Evolutionary conservation across 1,284 basidiomycete species (phyloP).

Genomic region (Boletus holoroseus): DNA sequence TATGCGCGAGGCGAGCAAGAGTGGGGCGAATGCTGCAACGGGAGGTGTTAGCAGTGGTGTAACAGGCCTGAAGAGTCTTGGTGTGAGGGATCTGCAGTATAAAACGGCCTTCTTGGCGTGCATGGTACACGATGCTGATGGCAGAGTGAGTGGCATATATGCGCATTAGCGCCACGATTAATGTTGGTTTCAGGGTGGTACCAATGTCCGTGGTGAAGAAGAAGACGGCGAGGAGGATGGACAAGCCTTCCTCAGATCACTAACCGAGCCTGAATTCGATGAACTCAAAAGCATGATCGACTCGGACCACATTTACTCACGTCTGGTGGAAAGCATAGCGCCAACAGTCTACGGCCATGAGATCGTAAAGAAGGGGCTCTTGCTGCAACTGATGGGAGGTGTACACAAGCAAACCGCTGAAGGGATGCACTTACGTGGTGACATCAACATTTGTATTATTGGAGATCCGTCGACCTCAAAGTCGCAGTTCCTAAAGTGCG

Average conservation of each 20-base stretch:
- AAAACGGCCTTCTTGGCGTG: conserved; percentile 99
- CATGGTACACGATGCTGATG: conserved; percentile 91
- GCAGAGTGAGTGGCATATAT: conserved; percentile 52
- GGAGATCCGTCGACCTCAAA: conserved; percentile 97
- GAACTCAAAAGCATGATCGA: conserved; percentile 94
- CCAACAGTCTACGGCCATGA: conserved; percentile 99
- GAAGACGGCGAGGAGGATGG: conserved; percentile 73
- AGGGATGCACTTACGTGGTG: conserved; percentile 95
- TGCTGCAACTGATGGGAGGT: conserved; percentile 99
- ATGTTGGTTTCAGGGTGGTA: conserved; percentile 51
- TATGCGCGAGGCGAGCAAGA: conserved; percentile 77
- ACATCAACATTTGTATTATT: conserved; percentile 98
- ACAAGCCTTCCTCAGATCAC: conserved; percentile 77
- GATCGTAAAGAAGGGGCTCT: conserved; percentile 95
- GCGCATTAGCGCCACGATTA: conserved; percentile 3
- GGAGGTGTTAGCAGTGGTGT: conserved; percentile 82
- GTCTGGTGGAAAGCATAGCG: conserved; percentile 91
- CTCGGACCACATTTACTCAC: conserved; percentile 89
- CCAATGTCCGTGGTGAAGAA: conserved; percentile 83
- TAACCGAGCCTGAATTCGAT: conserved; percentile 93
- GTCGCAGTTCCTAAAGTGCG: conserved; percentile 96
- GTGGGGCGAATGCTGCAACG: conserved; percentile 52
- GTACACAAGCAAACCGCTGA: conserved; percentile 97
- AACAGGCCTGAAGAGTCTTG: conserved; percentile 89
- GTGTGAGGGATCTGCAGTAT: conserved; percentile 94